Conservation (phyloP, 257 asterid genomes). For the Fraxinus anomala region DNA sequence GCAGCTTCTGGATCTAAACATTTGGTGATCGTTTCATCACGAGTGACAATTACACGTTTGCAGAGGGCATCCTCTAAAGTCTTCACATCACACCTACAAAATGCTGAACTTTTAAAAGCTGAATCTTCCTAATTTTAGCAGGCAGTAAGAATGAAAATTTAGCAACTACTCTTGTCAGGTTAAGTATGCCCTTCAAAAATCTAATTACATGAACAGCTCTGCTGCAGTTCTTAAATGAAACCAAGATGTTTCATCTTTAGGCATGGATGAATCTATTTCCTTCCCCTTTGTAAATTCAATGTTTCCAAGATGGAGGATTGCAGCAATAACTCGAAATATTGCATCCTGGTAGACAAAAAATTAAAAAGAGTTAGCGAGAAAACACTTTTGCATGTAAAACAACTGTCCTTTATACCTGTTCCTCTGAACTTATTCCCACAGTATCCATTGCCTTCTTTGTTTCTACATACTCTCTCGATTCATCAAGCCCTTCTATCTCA, state of each 20-base stretch:
- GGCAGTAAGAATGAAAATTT: neutral
- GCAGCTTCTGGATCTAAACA: conserved; percentile 96
- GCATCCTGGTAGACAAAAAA: conserved; percentile 60
- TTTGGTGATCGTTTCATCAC: conserved; percentile 93
- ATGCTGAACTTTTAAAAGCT: conserved; percentile 22
- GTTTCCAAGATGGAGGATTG: conserved; percentile 97
- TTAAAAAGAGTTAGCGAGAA: conserved; percentile 20
- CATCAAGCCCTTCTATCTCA: conserved; percentile 83
- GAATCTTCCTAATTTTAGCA: conserved; percentile 14
- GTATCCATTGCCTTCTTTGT: conserved; percentile 98
- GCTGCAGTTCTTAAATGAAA: conserved; percentile 90
- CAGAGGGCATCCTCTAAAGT: conserved; percentile 95
- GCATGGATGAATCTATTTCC: conserved; percentile 93
- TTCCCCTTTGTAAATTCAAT: conserved; percentile 87
- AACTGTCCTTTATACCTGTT: conserved; percentile 62
- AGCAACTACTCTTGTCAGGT: conserved; percentile 7
- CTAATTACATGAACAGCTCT: conserved; percentile 86
- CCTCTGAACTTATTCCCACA: conserved; percentile 88
- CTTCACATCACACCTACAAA: conserved; percentile 85
- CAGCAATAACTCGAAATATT: conserved; percentile 94
- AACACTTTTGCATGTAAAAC: conserved; percentile 17
- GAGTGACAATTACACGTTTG: conserved; percentile 91
- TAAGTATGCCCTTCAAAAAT: conserved; percentile 24
- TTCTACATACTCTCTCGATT: conserved; percentile 74
- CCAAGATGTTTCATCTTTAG: conserved; percentile 93